Evolutionary conservation across 2,329 filamentous ascomycete genomes (phyloP).

Genomic region (Sporothrix protearum): DNA sequence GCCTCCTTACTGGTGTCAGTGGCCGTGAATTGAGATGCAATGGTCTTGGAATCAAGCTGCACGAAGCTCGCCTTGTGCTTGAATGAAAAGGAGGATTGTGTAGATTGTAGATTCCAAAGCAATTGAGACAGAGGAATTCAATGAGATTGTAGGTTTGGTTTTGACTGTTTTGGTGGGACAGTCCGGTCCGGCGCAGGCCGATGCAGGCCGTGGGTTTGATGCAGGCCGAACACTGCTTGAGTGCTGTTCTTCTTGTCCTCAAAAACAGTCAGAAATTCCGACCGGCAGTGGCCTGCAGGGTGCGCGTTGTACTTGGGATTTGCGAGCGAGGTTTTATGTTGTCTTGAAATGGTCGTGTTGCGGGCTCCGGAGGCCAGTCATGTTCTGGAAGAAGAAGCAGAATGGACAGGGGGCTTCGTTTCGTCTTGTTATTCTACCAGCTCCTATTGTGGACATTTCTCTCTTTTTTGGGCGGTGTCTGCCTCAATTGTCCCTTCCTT

Average conservation of each 20-base stretch:
- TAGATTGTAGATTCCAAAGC: neutral
- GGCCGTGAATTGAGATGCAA: neutral
- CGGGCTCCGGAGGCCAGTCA: neutral
- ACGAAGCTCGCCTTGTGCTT: neutral
- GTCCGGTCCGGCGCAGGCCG: constrained; percentile 8
- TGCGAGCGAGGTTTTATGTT: neutral
- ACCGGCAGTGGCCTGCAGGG: neutral
- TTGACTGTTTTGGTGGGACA: neutral
- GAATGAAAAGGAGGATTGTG: neutral
- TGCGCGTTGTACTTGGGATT: neutral
- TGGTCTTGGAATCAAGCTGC: neutral
- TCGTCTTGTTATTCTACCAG: too few relatives aligned
- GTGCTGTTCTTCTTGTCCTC: neutral
- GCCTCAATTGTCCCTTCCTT: neutral
- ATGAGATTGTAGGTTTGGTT: neutral
- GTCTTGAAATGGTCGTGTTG: neutral
- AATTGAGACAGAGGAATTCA: neutral
- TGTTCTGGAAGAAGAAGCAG: neutral
- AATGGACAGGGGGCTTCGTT: neutral
- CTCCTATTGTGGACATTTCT: neutral
- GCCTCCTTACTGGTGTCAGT: too few relatives aligned
- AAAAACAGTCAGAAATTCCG: too few relatives aligned
- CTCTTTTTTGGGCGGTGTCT: neutral
- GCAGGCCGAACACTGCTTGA: neutral
- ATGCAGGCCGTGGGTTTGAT: neutral